Conservation (phyloP, 2,329 filamentous ascomycete species). For the Daldinia sp. region DNA sequence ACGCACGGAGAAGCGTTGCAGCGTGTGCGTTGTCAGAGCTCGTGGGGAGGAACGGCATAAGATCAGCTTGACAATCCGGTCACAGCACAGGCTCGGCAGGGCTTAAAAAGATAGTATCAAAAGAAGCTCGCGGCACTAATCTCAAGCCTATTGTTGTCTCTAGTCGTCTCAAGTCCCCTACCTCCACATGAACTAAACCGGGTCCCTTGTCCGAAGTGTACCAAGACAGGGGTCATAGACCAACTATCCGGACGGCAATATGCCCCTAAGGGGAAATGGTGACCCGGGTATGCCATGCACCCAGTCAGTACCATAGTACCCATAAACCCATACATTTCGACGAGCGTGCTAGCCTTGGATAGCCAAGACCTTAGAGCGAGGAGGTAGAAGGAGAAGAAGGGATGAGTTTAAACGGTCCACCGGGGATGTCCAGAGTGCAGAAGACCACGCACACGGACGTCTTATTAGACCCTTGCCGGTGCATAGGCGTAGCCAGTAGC, state of each 20-base stretch:
- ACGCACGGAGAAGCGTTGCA: constrained; percentile 41
- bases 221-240: constrained; percentile 43
- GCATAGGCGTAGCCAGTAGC: constrained; percentile 44
- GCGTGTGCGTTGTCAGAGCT: constrained; percentile 34
- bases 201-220: constrained; percentile 48
- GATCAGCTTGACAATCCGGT: constrained; percentile 58
- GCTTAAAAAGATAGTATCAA: constrained; percentile 32
- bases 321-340: constrained; percentile 27
- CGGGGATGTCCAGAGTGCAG: constrained; percentile 38
- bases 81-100: constrained; percentile 52
- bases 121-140: constrained; percentile 49
- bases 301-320: constrained; percentile 30
- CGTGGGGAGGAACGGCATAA: constrained; percentile 54
- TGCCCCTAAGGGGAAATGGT: constrained; percentile 46
- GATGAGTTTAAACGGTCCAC: constrained; percentile 43
- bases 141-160: constrained; percentile 55
- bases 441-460: constrained; percentile 38
- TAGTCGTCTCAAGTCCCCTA: constrained; percentile 56
- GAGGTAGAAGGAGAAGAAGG: constrained; percentile 32
- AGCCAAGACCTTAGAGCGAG: constrained; percentile 35
- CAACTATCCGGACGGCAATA: constrained; percentile 46
- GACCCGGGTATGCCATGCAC: constrained; percentile 43
- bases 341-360: constrained; percentile 33
- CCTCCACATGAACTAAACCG: constrained; percentile 45
- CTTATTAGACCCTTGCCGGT: constrained; percentile 38